These are phyloP conservation scores for Kluyveromyces sp. DNA, from an alignment of 1,139 yeast species.

Conservation along the genomic window DNA sequence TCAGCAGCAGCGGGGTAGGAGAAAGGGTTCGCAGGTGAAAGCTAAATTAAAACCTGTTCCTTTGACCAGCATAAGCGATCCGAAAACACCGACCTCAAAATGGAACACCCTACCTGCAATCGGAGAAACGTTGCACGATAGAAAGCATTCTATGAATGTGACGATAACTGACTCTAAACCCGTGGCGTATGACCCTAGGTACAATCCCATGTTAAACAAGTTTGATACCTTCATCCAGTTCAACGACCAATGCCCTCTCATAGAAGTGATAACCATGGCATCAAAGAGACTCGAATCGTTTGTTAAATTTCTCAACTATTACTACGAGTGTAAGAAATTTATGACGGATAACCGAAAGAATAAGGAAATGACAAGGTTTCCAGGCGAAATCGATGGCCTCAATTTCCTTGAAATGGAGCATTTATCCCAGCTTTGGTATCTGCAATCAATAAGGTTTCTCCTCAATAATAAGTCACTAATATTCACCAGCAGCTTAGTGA, in stretches of 20 bases:
- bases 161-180: constrained; percentile 23
- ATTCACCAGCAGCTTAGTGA: constrained; percentile 23
- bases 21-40: not conserved
- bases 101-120: constrained; percentile 12
- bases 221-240: constrained; percentile 25
- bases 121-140: constrained; percentile 11
- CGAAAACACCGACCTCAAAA: not conserved
- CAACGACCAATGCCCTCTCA: constrained; percentile 19
- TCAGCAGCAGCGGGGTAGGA: not conserved
- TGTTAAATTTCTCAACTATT: constrained; percentile 18
- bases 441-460: constrained; percentile 22
- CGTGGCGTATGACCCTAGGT: constrained; percentile 22
- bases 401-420: constrained; percentile 11
- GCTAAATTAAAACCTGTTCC: not conserved
- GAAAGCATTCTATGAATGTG: constrained; percentile 11
- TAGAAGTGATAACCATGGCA: constrained; percentile 19
- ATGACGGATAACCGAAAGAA: not conserved
- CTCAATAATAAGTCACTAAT: constrained; percentile 23
- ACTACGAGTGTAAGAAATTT: constrained; percentile 18
- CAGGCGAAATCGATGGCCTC: constrained; percentile 13
- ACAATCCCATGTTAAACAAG: constrained; percentile 19
- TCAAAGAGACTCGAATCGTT: constrained; percentile 21
- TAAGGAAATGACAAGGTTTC: constrained; percentile 3
- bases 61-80: not conserved
- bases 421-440: constrained; percentile 23